Conservation (phyloP, 164 flowering plant genomes). For the Cinnamomum chago region DNA sequence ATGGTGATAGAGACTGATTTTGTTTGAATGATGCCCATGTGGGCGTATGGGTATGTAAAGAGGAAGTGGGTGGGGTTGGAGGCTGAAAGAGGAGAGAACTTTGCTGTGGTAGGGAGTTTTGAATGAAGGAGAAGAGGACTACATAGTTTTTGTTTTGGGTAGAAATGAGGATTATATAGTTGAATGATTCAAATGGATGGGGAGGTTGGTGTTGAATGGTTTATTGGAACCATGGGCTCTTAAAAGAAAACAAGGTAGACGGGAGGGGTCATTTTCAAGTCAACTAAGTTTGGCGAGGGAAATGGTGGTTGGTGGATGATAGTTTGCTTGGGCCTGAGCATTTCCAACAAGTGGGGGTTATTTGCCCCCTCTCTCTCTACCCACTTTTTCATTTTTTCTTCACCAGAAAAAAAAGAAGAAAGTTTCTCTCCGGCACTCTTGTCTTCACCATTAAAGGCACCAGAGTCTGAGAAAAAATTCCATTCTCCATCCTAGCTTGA, state of each 20-base stretch:
- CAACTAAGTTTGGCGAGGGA: background rate
- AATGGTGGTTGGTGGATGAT: background rate
- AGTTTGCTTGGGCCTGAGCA: background rate
- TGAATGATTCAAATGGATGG: background rate
- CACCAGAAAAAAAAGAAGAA: too few species aligned
- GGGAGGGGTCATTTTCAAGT: background rate
- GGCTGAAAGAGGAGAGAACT: too few species aligned
- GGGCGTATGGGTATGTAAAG: background rate
- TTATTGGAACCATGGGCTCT: slow-evolving; percentile 13
- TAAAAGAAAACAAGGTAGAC: slow-evolving; percentile 5
- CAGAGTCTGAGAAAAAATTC: too few species aligned
- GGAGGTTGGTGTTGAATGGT: slow-evolving; percentile 6
- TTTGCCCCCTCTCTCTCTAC: too few species aligned
- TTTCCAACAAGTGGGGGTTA: background rate
- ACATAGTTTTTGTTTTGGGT: background rate
- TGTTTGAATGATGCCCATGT: background rate
- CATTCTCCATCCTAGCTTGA: too few species aligned
- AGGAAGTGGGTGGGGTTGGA: background rate
- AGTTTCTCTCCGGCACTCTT: too few species aligned
- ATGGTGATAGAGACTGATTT: background rate
- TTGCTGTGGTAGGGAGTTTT: too few species aligned
- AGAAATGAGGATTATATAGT: background rate
- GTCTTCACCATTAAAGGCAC: too few species aligned
- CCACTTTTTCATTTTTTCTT: too few species aligned
- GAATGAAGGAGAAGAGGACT: background rate